Conservation (phyloP, 2,329 filamentous ascomycete species). For the Diaporthe destruens region DNA sequence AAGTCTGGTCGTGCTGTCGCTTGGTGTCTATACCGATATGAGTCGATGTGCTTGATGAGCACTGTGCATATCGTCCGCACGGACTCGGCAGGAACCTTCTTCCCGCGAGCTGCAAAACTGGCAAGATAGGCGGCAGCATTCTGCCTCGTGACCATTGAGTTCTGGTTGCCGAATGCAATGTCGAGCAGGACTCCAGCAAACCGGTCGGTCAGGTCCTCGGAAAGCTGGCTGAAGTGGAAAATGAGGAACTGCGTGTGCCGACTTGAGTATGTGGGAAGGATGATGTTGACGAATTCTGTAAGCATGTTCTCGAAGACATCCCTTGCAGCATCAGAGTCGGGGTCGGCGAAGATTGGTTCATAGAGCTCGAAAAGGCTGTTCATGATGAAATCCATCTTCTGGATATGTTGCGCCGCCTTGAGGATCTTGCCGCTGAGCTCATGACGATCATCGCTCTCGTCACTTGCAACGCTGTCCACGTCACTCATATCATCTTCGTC, state of each 20-base stretch:
- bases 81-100: conserved; percentile 79
- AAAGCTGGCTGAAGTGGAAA: conserved; percentile 93
- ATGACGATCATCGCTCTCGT: conserved; percentile 72
- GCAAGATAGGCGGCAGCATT: conserved; percentile 92
- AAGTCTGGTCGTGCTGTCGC: conserved; percentile 84
- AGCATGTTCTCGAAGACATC: conserved; percentile 83
- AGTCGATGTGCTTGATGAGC: conserved; percentile 81
- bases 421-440: conserved; percentile 74
- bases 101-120: conserved; percentile 92
- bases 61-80: conserved; percentile 87
- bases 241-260: conserved; percentile 74
- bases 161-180: conserved; percentile 77
- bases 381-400: conserved; percentile 91
- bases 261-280: conserved; percentile 83
- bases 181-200: conserved; percentile 85
- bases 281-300: conserved; percentile 86
- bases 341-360: conserved; percentile 76
- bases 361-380: conserved; percentile 91
- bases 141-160: conserved; percentile 81
- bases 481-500: conserved; percentile 71
- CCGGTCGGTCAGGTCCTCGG: conserved; percentile 81
- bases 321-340: conserved; percentile 76
- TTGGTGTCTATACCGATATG: conserved; percentile 80
- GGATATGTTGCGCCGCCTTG: conserved; percentile 82
- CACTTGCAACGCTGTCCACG: conserved; percentile 77